These are phyloP conservation scores for Jatropha multifida DNA, from an alignment of 441 rosid genomes.

Conservation along the genomic window DNA sequence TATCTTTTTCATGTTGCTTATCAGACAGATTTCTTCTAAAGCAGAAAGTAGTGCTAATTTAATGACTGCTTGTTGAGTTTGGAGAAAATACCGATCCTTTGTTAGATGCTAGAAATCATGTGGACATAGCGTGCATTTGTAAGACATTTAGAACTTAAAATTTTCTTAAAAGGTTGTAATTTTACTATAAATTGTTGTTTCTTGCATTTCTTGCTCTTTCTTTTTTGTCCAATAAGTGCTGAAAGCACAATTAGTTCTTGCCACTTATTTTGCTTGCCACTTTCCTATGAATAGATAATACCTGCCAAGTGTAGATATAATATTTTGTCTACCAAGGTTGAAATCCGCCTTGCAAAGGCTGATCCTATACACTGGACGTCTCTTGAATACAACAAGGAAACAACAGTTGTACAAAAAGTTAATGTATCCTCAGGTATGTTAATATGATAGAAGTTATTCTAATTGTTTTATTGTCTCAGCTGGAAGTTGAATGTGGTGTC, in stretches of 20 bases:
- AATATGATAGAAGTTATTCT: neutral
- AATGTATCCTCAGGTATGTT: constrained; percentile 46
- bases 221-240: neutral
- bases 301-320: constrained; percentile 52
- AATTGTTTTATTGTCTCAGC: neutral
- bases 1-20: constrained; percentile 10
- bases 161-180: neutral
- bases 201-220: neutral
- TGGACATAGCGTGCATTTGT: neutral
- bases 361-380: constrained; percentile 57
- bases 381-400: constrained; percentile 52
- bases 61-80: neutral
- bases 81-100: neutral
- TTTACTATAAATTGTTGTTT: neutral
- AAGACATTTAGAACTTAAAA: neutral
- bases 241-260: neutral
- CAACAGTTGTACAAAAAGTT: constrained; percentile 32
- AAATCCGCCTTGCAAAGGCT: constrained; percentile 67
- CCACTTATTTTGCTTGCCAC: constrained; percentile 6
- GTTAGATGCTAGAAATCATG: neutral
- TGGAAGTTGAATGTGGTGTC: neutral
- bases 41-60: neutral
- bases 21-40: neutral
- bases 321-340: constrained; percentile 63
- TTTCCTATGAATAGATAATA: constrained; percentile 46